These are phyloP conservation scores for Lactarius pseudohatsudake DNA, from an alignment of 768 basidiomycete genomes.

Conservation along the genomic window DNA sequence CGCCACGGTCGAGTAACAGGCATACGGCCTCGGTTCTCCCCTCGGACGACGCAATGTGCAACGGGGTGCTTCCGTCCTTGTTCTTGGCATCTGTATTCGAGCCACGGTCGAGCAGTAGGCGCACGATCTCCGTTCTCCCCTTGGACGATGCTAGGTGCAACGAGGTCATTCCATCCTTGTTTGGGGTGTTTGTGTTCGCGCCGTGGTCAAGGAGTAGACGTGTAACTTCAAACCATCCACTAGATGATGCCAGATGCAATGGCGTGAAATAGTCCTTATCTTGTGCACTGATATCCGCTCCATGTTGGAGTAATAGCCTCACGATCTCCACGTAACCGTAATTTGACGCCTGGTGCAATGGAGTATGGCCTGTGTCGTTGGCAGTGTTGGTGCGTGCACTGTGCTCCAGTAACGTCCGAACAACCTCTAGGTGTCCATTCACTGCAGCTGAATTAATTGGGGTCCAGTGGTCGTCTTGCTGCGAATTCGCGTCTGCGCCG, in stretches of 20 bases:
- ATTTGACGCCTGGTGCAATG: neutral
- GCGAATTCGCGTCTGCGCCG: neutral
- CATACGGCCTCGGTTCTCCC: neutral
- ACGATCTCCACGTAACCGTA: neutral
- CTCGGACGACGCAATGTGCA: no score
- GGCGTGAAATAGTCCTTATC: neutral
- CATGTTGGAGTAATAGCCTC: neutral
- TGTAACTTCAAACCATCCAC: no score
- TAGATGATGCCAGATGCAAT: neutral
- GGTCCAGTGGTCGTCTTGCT: neutral
- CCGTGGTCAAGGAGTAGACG: no score
- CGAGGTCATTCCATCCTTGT: no score
- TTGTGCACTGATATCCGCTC: neutral
- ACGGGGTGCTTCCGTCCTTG: no score
- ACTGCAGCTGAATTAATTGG: neutral
- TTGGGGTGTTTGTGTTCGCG: no score
- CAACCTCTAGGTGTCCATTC: neutral
- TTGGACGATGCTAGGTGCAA: no score
- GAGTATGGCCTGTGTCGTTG: neutral
- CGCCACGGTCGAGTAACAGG: neutral
- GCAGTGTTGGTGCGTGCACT: neutral
- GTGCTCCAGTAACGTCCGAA: neutral
- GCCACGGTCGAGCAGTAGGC: neutral
- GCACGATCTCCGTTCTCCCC: neutral
- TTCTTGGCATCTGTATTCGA: neutral